These are phyloP conservation scores for Sclerotinia nivalis DNA, from an alignment of 2,329 filamentous ascomycete species.

Conservation along the genomic window DNA sequence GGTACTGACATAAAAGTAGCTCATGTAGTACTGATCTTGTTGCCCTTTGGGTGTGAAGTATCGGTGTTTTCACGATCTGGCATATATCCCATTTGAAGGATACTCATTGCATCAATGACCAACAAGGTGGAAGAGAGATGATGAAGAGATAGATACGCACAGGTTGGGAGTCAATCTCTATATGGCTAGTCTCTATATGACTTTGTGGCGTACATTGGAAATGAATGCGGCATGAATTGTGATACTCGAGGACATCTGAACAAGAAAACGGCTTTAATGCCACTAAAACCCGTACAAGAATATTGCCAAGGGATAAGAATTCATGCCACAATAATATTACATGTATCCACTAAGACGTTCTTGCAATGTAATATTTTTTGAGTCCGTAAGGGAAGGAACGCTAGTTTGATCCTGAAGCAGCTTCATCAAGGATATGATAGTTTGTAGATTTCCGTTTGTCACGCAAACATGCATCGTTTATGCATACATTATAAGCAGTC, in stretches of 20 bases:
- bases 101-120: background rate
- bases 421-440: background rate
- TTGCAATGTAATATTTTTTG: background rate
- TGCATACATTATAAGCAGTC: background rate
- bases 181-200: background rate
- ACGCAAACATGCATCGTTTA: background rate
- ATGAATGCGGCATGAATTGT: background rate
- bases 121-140: background rate
- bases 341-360: background rate
- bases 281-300: background rate
- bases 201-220: background rate
- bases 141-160: background rate
- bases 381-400: background rate
- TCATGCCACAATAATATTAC: background rate
- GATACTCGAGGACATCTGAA: background rate
- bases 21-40: background rate
- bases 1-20: background rate
- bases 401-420: background rate
- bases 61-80: background rate
- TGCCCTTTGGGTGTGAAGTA: background rate
- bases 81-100: background rate
- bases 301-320: background rate
- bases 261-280: background rate
- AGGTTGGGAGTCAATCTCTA: background rate
- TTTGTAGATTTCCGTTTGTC: background rate